Evolutionary conservation across 2,329 filamentous ascomycete genomes (phyloP), one percentile per base, ranked within the genome.

Genomic region (Neonectria magnoliae): DNA sequence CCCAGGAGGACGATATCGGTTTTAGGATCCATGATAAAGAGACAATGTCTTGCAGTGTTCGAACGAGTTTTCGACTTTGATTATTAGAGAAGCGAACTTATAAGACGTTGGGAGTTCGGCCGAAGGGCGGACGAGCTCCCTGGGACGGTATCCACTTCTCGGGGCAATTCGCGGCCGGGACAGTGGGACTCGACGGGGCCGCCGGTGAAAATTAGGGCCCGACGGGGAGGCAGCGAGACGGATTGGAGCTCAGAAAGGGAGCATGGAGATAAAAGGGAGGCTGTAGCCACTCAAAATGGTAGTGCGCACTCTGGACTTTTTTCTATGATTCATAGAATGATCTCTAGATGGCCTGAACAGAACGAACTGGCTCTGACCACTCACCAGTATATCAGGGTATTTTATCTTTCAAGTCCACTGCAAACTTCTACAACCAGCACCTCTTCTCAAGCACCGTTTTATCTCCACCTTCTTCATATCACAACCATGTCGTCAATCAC

Each of bases 1-100:
- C 85, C 85, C 57, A 86, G 83, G 29, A 87, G 77, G 27, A 87
- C 81, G 20, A 87, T 65, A 16, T 66, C 58, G 18, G 58, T 47
- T 36, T 59, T 51, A 18, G 4, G 52, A 13, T 45, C 51, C 68
- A 67, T 70, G 13, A 0, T 1, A 1, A 13, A 7, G 2, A 4
- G 3, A 11, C 14, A 5, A 2, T 9, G 2, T 8, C 1, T 50
- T 20, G 27, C 11, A 10, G 6, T 10, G 20, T 18, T 33, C 8
- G n/a, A 13, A 20, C 1, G 2, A 10, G 29, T 11, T 31, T 48
- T 10, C 9, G 4, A n/a, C 4, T n/a, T 9, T 6, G 16, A 10
- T 9, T 3, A 14, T 33, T 22, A 10, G 38, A 20, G 20, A 10
- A 11, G n/a, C 18, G 38, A 20, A 11, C 38, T 42, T 42, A 18